Base-by-base conservation (phyloP, 176 grass and related monocot genomes). In the Tuctoria greenei region DNA sequence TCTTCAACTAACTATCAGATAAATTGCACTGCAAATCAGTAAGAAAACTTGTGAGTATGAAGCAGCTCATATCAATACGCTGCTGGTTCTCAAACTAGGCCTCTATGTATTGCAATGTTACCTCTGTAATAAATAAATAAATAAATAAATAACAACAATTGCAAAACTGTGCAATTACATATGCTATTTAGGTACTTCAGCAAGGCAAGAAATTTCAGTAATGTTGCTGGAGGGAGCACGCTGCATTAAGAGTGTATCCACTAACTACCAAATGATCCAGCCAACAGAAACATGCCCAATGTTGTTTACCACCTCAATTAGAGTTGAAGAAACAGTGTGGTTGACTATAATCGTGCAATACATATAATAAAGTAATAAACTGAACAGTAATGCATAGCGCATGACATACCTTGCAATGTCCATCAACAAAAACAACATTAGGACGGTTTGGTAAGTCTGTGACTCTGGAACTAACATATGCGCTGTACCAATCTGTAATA, bases 401-500 rank as follows among this genome's bases (percentile, higher is more conserved):
- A 34, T 23, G 3, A 83, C 69, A 66, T 89, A 99, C 95, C 95
- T 95, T 95, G 89, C 95, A 99, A 76, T 99, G 95, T 10, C 95
- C 95, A 84, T 99, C 95, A 51, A 99, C 27, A 36, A 99, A 99
- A 67, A 99, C 66, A 65, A 99, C 60, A 86, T 92, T 91, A 44
- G 95, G 92, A 14, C 89, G 85, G 16, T 65, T 76, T 2, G 95
- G 52, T 50, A 95, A 82, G 75, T 85, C 50, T 3, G 89, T 88
- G 56, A 95, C 87, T 75, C 92, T 88, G 77, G 95, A 92, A 82
- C 89, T 99, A 74, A 88, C 89, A 92, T 99, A 99, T 77, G 95
- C 92, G 67, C 87, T 95, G 73, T 99, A 95, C 95, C 95, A 99
- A 77, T 99, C 95, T 14, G 92, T 99, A 69, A 95, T 91, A 80